Evolutionary conservation across 345 rosid genomes (phyloP).

Genomic region (Melaleuca quinquenervia): DNA sequence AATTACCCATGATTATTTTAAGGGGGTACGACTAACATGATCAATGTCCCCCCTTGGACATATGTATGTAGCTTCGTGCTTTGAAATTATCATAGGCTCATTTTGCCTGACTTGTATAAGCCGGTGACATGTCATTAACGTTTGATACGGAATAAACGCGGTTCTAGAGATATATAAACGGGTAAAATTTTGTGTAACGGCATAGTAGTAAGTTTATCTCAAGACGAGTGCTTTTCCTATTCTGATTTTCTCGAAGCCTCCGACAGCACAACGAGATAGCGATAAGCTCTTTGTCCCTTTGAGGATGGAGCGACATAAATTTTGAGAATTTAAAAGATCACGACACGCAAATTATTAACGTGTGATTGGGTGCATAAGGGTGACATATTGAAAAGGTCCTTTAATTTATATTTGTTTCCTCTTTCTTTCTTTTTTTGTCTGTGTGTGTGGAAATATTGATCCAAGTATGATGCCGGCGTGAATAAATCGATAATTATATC

Average conservation of each 20-base stretch:
- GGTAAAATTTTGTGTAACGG: fast-evolving
- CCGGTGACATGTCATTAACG: fast-evolving
- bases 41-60: background rate
- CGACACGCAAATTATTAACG: background rate
- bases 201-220: background rate
- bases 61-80: too few species aligned
- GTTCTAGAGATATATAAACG: background rate
- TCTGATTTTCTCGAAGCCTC: too few species aligned
- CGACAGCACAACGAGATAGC: too few species aligned
- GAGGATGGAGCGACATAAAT: too few species aligned
- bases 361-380: background rate
- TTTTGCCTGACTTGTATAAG: background rate
- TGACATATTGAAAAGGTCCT: background rate
- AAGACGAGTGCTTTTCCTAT: too few species aligned
- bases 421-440: background rate
- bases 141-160: background rate
- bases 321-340: too few species aligned
- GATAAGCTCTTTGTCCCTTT: too few species aligned
- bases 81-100: background rate
- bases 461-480: background rate
- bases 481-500: fast-evolving
- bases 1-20: background rate
- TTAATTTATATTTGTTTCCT: too few species aligned
- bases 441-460: background rate
- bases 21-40: background rate